Conservation (phyloP, 1,284 basidiomycete species). For the Malassezia restricta region DNA sequence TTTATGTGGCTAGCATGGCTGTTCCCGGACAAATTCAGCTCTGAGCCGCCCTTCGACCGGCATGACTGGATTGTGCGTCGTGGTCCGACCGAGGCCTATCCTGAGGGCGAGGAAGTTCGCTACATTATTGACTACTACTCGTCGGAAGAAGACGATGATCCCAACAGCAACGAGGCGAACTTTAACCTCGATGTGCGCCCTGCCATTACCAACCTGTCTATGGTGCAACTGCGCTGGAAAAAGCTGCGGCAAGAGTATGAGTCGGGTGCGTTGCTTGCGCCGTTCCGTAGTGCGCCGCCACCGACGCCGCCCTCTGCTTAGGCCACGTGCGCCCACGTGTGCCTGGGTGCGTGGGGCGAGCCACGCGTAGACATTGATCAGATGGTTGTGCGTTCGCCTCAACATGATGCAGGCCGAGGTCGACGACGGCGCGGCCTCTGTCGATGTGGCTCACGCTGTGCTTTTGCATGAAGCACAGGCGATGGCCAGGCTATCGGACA, state of each 20-base stretch:
- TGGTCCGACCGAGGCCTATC: constrained; percentile 19
- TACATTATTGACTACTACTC: constrained; percentile 46
- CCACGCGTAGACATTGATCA: too few relatives aligned
- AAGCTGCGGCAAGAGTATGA: constrained; percentile 34
- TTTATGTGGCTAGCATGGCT: constrained; percentile 73
- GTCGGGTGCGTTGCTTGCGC: constrained; percentile 17
- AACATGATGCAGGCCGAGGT: too few relatives aligned
- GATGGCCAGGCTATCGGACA: background rate
- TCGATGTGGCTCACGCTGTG: background rate
- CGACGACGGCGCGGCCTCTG: background rate
- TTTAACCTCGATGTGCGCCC: constrained; percentile 39
- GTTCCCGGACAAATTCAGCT: constrained; percentile 75
- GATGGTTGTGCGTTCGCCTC: too few relatives aligned
- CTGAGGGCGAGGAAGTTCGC: constrained; percentile 29
- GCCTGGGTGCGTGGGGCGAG: too few relatives aligned
- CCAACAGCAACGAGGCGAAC: constrained; percentile 33
- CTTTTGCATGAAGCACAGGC: constrained; percentile 7
- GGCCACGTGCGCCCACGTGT: background rate
- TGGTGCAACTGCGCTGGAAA: constrained; percentile 20
- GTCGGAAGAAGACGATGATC: constrained; percentile 14
- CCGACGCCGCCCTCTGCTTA: background rate
- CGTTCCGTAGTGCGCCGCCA: constrained; percentile 3
- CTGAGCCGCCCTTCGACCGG: constrained; percentile 89
- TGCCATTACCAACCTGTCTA: constrained; percentile 30
- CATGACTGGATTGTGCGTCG: constrained; percentile 93